Base-by-base conservation (phyloP, 495 filamentous ascomycete species). In the Trichocladium uniseriatum region DNA sequence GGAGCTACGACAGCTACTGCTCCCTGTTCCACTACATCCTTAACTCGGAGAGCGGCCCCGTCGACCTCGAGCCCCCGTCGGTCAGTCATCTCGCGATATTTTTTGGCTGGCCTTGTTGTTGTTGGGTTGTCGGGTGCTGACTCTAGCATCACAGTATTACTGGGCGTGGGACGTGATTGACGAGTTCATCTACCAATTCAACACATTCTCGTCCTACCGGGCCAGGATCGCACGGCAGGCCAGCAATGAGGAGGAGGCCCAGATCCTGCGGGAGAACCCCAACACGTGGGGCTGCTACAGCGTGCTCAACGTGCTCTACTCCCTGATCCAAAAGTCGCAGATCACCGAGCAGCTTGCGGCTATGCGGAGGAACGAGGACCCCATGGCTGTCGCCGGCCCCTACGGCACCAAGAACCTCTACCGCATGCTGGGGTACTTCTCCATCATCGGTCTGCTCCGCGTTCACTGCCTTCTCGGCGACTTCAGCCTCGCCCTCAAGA, bases 91-190 rank as follows among this genome's bases (percentile, higher is more conserved):
- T 37, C 37, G 16, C 10, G 28, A 16, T 32, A 11, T 8, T 16
- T 24, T 46, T n/a, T n/a, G n/a, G n/a, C n/a, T n/a, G n/a, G 10
- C 24, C 38, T 36, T 18, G 1, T 20, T 0, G 20, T 8, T 8
- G 31, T 2, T 8, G 14, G 31, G 14, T n/a, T n/a, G n/a, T 15
- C 10, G 32, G 6, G 27, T 48, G 46, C 65, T 63, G 45, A 61
- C 48, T 61, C 38, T 13, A 37, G 8, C 9, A 24, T 16, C 19
- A 4, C 69, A 98, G 92, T 90, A 95, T 71, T 95, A 89, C 74
- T 98, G 92, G 92, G 94, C 92, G 15, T 98, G 94, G 92, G 92
- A 98, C 71, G 94, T 96, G 51, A 97, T 98, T 69, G 92, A 98
- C 62, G 92, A 98, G 64, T 98, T 98, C 73, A 97, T 98, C 71